Percentiles rank a stretch among this genome's conserved stretches.
phyloP scores from a whole-genome alignment of 345 rosid species.

The Brassica carinata region DNA sequence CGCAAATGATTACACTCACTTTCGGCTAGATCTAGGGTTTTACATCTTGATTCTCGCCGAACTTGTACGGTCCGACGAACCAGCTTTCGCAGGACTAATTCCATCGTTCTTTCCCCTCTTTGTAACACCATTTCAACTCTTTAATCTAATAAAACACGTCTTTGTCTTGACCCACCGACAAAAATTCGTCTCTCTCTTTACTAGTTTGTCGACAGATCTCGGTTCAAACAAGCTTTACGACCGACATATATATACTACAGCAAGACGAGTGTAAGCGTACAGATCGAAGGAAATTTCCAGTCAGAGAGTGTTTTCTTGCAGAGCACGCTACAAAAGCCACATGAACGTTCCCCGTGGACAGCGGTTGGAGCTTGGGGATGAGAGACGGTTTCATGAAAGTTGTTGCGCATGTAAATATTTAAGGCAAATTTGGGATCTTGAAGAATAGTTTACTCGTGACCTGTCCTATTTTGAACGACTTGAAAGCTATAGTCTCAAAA shows the following conservation, averaged over 20 bases:
- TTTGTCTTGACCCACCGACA: too few species aligned
- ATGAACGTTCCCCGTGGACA: not conserved
- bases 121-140: too few species aligned
- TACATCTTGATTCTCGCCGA: too few species aligned
- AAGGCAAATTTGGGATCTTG: not conserved
- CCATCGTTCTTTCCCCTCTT: too few species aligned
- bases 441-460: not conserved
- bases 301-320: slow-evolving; percentile 16
- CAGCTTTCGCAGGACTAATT: too few species aligned
- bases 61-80: too few species aligned
- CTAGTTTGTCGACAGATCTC: too few species aligned
- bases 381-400: slow-evolving; percentile 7
- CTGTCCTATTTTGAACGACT: slow-evolving; percentile 27
- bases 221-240: not conserved
- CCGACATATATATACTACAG: slow-evolving; percentile 11
- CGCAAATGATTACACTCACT: too few species aligned
- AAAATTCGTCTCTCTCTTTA: too few species aligned
- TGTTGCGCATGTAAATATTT: not conserved
- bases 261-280: not conserved
- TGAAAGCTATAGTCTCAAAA: not conserved
- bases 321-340: not conserved
- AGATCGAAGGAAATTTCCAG: not conserved
- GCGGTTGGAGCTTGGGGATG: not conserved
- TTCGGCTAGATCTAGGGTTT: too few species aligned
- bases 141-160: too few species aligned